Evolutionary conservation across 345 rosid species (phyloP), one percentile per base, ranked within the genome.

Genomic region (Limnanthes douglasii): DNA sequence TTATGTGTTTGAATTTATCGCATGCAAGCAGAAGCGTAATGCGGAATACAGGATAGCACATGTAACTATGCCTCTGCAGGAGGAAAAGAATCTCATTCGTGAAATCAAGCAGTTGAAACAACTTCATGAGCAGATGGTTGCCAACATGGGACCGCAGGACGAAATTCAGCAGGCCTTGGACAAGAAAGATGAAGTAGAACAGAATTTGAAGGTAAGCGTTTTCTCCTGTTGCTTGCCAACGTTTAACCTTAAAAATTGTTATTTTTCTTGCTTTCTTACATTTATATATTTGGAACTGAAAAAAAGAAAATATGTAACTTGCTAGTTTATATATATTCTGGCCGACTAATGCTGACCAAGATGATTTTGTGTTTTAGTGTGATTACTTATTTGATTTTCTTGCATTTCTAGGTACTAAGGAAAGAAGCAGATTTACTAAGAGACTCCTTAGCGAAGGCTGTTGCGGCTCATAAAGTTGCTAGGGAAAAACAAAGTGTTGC

Each of bases 31-130:
- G 96, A 69, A 81, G 57, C 68, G 53, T 21, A 57, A 46, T 46
- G 66, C 65, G 81, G 75, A 72, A 48, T 77, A 68, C 54, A 68
- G 18, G 61, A 78, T 86, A 36, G 67, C 75, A 21, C 94, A 81
- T 43, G 81, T 69, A 59, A 81, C 84, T 29, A 33, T 86, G 24
- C 48, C 71, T 34, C 43, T 86, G 41, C 81, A 51, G 58, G 92
- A 81, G 64, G 94, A 86, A 59, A 86, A 78, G 53, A 66, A 64
- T 30, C 52, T 50, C 13, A 60, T 86, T 49, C 78, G 72, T 37
- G 92, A 78, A 19, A 75, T 86, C 31, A 71, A 78, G 46, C 72
- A 64, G 29, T 50, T 78, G 65, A 75, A 62, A 61, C 73, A 59
- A 45, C 44, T 22, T 21, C 92, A 77, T 17, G 79, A 68, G 11